phyloP scores from a whole-genome alignment of 202 grass and related monocot species.

The Miscanthus sacchariflorus region DNA sequence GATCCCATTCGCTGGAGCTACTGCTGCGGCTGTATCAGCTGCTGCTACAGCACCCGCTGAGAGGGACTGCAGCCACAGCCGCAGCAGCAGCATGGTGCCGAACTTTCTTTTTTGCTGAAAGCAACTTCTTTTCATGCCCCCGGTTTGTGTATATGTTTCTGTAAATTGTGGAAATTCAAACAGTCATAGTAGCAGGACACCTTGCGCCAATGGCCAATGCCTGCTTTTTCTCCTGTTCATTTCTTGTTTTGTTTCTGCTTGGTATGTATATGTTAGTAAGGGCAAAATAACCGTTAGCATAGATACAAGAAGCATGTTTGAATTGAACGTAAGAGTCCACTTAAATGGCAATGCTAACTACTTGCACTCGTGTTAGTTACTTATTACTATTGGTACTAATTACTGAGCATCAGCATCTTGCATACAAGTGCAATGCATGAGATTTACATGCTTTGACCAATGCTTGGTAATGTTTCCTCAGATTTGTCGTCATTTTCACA shows the following conservation, averaged over 20 bases:
- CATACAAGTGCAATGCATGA: constrained; percentile 17
- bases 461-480: constrained; percentile 48
- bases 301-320: background rate
- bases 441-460: constrained; percentile 11
- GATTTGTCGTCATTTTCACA: constrained; percentile 62
- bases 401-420: constrained; percentile 20
- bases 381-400: constrained; percentile 1
- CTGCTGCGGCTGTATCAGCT: no score
- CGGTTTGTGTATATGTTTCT: background rate
- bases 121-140: background rate
- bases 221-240: background rate
- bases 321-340: background rate
- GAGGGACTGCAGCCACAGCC: no score
- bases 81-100: no score
- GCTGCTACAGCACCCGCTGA: no score
- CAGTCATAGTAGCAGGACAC: background rate
- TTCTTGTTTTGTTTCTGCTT: background rate
- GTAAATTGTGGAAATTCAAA: constrained; percentile 23
- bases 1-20: no score
- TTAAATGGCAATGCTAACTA: constrained; percentile 26
- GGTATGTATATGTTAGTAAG: background rate
- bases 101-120: background rate
- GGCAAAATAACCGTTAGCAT: background rate
- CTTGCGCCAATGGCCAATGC: background rate
- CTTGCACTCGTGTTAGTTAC: constrained; percentile 1